phyloP scores from a whole-genome alignment of 2,329 filamentous ascomycete genomes.

The Exophiala xenobiotica region DNA sequence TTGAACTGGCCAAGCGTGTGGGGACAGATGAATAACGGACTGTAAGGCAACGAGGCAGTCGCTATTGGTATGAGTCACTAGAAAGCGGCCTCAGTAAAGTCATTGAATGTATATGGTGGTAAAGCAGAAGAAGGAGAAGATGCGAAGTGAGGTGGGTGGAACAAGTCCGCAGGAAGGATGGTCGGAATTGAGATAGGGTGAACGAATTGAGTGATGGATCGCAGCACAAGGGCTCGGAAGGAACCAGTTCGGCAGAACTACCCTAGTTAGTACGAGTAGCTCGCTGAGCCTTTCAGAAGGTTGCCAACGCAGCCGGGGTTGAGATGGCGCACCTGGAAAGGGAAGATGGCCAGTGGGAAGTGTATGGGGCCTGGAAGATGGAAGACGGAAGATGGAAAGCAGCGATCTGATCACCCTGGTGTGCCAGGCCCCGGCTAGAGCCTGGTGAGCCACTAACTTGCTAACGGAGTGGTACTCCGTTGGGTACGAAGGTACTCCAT shows the following conservation, averaged over 20 bases:
- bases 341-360: neutral
- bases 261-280: neutral
- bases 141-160: neutral
- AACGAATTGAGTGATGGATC: neutral
- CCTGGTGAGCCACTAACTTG: too few species aligned
- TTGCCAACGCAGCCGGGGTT: constrained; percentile 11
- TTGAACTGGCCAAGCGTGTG: neutral
- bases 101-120: neutral
- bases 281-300: neutral
- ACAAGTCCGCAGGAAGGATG: neutral
- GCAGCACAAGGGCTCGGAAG: neutral
- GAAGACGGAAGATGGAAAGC: neutral
- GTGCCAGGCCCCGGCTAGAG: too few species aligned
- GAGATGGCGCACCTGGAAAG: neutral
- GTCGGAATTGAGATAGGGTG: constrained; percentile 3
- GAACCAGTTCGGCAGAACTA: neutral
- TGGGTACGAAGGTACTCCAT: too few species aligned
- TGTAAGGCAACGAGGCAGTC: too few species aligned
- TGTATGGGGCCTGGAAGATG: neutral
- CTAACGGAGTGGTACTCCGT: too few species aligned
- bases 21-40: too few species aligned
- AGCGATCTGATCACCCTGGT: too few species aligned
- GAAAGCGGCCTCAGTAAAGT: too few species aligned
- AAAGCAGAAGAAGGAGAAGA: neutral
- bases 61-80: too few species aligned